These are phyloP conservation scores for Bryopsis sp. DNA, from an alignment of 139 green algal genomes.

Conservation along the genomic window DNA sequence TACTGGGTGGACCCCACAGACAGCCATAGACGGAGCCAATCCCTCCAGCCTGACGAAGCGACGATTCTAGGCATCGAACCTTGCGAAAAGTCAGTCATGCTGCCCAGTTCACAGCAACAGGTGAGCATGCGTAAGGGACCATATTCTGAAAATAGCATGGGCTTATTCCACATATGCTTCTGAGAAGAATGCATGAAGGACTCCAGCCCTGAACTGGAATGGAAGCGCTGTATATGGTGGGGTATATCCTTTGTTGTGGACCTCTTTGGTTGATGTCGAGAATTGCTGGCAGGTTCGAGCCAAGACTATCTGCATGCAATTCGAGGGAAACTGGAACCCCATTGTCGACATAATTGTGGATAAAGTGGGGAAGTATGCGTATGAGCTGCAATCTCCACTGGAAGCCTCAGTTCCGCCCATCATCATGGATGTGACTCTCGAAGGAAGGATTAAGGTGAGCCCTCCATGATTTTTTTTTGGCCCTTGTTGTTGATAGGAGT, in stretches of 20 bases:
- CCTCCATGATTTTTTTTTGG: too few relatives aligned
- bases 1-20: conserved; percentile 12
- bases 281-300: conserved; percentile 31
- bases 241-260: too few relatives aligned
- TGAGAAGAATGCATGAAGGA: too few relatives aligned
- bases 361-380: conserved; percentile 44
- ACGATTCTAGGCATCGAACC: conserved; percentile 24
- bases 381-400: conserved; percentile 25
- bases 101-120: conserved; percentile 15
- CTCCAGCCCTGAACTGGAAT: too few relatives aligned
- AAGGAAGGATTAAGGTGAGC: conserved; percentile 30
- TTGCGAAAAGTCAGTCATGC: conserved; percentile 20
- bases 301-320: conserved; percentile 35
- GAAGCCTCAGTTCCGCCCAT: conserved; percentile 23
- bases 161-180: too few relatives aligned
- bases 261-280: too few relatives aligned
- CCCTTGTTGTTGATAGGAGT: too few relatives aligned
- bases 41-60: neutral
- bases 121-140: neutral
- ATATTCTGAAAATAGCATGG: neutral
- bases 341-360: conserved; percentile 36
- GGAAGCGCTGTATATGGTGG: too few relatives aligned
- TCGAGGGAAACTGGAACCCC: conserved; percentile 35
- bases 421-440: conserved; percentile 36
- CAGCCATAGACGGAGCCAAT: neutral